These are phyloP conservation scores for Pichia sp. DNA, from an alignment of 1,139 yeast genomes.

Conservation along the genomic window DNA sequence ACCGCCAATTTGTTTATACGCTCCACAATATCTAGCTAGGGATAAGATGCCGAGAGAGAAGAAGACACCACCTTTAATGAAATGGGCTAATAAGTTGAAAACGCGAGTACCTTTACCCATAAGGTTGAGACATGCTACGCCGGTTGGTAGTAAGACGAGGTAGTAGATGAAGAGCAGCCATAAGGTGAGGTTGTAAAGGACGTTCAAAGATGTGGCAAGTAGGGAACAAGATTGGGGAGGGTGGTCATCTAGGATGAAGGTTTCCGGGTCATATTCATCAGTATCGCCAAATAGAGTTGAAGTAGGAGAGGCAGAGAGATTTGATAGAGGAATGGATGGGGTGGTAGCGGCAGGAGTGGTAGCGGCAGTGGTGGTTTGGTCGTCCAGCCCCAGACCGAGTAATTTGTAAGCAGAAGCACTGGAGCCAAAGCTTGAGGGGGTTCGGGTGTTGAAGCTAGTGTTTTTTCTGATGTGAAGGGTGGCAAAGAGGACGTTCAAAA, in stretches of 20 bases:
- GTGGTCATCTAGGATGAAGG: constrained; percentile 18
- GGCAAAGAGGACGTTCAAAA: constrained; percentile 51
- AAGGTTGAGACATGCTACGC: constrained; percentile 65
- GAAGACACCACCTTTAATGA: constrained; percentile 93
- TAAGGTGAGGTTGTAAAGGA: constrained; percentile 49
- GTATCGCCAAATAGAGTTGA: constrained; percentile 35
- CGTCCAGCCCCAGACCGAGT: neutral
- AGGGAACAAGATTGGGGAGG: constrained; percentile 17
- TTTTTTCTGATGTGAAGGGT: constrained; percentile 23
- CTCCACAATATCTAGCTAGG: constrained; percentile 81
- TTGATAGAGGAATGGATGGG: neutral
- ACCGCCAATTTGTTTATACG: constrained; percentile 69
- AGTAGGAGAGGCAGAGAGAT: constrained; percentile 31
- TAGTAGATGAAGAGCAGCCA: constrained; percentile 61
- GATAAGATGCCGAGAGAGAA: constrained; percentile 67
- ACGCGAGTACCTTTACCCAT: constrained; percentile 62
- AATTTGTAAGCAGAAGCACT: neutral
- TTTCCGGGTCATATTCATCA: constrained; percentile 10
- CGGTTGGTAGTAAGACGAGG: constrained; percentile 59
- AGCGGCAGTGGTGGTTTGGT: neutral
- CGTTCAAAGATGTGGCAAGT: constrained; percentile 34
- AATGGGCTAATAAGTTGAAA: constrained; percentile 85
- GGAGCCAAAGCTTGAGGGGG: neutral
- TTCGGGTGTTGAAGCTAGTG: neutral
- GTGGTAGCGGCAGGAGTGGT: too few relatives aligned